phyloP scores from a whole-genome alignment of 176 grass and related monocot genomes.

The Saccharum spontaneum region DNA sequence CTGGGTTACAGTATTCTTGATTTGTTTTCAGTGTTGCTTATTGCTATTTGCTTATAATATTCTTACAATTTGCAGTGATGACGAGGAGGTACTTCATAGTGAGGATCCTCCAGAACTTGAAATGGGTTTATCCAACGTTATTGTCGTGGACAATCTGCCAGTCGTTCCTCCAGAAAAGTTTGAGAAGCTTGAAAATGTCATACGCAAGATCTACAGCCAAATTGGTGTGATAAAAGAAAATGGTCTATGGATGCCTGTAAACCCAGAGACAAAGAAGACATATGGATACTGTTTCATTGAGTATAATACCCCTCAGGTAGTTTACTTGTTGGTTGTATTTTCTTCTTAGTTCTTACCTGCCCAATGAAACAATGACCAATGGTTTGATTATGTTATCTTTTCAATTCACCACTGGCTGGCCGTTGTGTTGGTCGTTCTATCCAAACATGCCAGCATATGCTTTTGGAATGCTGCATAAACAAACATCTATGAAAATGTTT shows the following conservation, averaged over 20 bases:
- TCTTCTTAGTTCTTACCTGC: neutral
- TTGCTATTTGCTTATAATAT: neutral
- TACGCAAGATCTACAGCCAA: slow-evolving; percentile 83
- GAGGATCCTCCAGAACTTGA: slow-evolving; percentile 79
- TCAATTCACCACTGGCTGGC: neutral
- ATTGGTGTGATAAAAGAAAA: slow-evolving; percentile 78
- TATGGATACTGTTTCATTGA: slow-evolving; percentile 89
- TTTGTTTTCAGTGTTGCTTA: slow-evolving; percentile 6
- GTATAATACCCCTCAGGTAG: slow-evolving; percentile 76
- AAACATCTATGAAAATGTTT: neutral
- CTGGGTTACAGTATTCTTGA: neutral
- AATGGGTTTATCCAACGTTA: slow-evolving; percentile 58
- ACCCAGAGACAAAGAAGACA: slow-evolving; percentile 73
- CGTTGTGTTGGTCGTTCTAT: neutral
- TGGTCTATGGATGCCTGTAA: slow-evolving; percentile 85
- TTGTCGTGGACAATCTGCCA: slow-evolving; percentile 81
- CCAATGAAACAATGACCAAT: neutral
- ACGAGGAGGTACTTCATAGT: slow-evolving; percentile 62
- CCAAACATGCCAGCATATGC: neutral
- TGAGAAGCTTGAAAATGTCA: slow-evolving; percentile 79
- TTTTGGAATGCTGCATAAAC: neutral
- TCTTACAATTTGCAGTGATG: slow-evolving; percentile 46
- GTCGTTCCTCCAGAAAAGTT: slow-evolving; percentile 82
- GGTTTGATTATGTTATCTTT: slow-evolving; percentile 7
- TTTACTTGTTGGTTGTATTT: neutral